These are phyloP conservation scores for Penstemon eatonii DNA, from an alignment of 257 asterid genomes.

Conservation along the genomic window DNA sequence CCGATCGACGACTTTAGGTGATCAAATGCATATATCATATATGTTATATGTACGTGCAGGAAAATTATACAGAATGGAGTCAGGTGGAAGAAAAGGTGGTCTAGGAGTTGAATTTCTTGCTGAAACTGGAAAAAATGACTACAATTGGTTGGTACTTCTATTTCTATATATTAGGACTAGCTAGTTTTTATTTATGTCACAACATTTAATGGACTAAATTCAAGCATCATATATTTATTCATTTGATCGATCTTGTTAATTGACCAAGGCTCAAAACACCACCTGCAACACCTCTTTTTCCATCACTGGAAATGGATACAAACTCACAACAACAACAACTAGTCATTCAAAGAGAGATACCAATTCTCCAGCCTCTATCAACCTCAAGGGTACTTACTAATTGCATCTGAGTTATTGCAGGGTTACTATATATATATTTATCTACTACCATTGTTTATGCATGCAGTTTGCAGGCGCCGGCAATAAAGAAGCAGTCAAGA, in stretches of 20 bases:
- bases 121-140: conserved; percentile 64
- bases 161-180: not conserved
- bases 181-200: not conserved
- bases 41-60: conserved; percentile 36
- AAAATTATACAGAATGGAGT: conserved; percentile 48
- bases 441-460: not conserved
- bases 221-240: not conserved
- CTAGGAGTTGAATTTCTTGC: conserved; percentile 33
- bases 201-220: not conserved
- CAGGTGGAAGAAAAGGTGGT: conserved; percentile 46
- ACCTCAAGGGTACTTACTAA: conserved; percentile 47
- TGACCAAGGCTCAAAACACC: conserved; percentile 75
- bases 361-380: conserved; percentile 62
- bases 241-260: not conserved
- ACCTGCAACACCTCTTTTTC: conserved; percentile 83
- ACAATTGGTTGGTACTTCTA: conserved; percentile 70
- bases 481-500: conserved; percentile 28
- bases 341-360: conserved; percentile 52
- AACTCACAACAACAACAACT: conserved; percentile 49
- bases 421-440: no score
- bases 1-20: no score
- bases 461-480: conserved; percentile 53
- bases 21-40: no score
- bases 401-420: no score
- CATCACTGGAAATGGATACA: conserved; percentile 83